Evolutionary conservation across 306 rosid species (phyloP).

Genomic region (Datisca glomerata): DNA sequence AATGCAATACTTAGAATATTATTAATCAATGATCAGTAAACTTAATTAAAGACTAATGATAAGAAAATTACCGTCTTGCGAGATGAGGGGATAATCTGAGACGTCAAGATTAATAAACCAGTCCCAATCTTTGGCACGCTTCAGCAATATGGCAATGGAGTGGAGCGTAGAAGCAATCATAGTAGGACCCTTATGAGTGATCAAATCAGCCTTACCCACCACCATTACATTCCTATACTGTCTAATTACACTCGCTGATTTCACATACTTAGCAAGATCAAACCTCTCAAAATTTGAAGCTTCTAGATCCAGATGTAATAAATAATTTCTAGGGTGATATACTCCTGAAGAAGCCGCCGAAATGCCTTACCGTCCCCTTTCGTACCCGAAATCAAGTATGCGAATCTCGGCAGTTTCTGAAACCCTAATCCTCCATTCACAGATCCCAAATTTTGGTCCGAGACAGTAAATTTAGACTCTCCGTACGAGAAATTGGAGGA

Average conservation of each 20-base stretch:
- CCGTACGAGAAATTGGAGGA: constrained; percentile 7
- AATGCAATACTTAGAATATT: too few species aligned
- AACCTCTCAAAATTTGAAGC: constrained; percentile 71
- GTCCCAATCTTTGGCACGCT: constrained; percentile 58
- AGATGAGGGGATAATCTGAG: constrained; percentile 81
- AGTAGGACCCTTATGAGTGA: constrained; percentile 72
- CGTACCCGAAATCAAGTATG: constrained; percentile 50
- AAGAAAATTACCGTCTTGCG: constrained; percentile 61
- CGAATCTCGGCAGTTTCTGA: constrained; percentile 58
- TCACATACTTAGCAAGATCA: constrained; percentile 56
- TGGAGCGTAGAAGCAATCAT: constrained; percentile 70
- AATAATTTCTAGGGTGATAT: constrained; percentile 70
- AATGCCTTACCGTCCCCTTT: constrained; percentile 49
- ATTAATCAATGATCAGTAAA: too few species aligned
- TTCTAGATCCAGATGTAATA: constrained; percentile 78
- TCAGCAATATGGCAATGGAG: constrained; percentile 56
- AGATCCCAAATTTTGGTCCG: constrained; percentile 7
- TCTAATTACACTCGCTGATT: constrained; percentile 29
- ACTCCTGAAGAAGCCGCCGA: constrained; percentile 58
- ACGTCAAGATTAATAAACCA: constrained; percentile 89
- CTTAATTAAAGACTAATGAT: background rate
- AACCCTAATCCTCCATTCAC: constrained; percentile 14
- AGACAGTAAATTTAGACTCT: too few species aligned
- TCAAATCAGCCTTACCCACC: constrained; percentile 62
- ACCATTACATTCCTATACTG: constrained; percentile 73